Conservation (phyloP, 176 grass and related monocot species). For the Zoysia japonica region DNA sequence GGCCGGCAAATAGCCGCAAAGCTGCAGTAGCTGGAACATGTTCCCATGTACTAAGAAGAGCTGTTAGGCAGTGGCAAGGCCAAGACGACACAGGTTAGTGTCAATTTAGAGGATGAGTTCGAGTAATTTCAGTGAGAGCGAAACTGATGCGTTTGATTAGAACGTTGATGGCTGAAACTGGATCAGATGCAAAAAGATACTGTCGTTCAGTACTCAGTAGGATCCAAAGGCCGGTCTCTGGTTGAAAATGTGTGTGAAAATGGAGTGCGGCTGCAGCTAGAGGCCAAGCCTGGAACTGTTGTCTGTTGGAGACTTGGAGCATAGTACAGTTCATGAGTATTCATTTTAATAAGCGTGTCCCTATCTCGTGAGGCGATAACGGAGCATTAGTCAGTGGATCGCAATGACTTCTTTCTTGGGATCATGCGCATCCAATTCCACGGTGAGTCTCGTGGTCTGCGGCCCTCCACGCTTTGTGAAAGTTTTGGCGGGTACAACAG, state of each 20-base stretch:
- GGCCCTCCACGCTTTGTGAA: conserved; percentile 9
- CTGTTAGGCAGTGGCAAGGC: no score
- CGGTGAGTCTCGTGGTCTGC: conserved; percentile 19
- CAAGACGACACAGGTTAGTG: not conserved
- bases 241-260: conserved; percentile 4
- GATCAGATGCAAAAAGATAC: no score
- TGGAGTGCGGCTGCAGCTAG: not conserved
- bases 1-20: no score
- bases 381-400: conserved; percentile 35
- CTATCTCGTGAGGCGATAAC: conserved; percentile 13
- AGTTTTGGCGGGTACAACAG: not conserved
- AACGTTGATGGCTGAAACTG: not conserved
- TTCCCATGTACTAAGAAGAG: no score
- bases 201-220: not conserved
- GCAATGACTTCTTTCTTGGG: conserved; percentile 2
- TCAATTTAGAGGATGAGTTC: conserved; percentile 30
- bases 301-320: not conserved
- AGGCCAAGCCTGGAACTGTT: conserved; percentile 29
- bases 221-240: not conserved
- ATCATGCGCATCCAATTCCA: conserved; percentile 11
- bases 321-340: not conserved
- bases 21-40: no score
- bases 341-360: conserved; percentile 4
- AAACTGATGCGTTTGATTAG: not conserved
- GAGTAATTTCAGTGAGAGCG: not conserved